A percentile compares a stretch with the other conserved stretches of the same genome.
Evolutionary conservation across 768 basidiomycete genomes (phyloP).

Genomic region (Lactarius trivialis): DNA sequence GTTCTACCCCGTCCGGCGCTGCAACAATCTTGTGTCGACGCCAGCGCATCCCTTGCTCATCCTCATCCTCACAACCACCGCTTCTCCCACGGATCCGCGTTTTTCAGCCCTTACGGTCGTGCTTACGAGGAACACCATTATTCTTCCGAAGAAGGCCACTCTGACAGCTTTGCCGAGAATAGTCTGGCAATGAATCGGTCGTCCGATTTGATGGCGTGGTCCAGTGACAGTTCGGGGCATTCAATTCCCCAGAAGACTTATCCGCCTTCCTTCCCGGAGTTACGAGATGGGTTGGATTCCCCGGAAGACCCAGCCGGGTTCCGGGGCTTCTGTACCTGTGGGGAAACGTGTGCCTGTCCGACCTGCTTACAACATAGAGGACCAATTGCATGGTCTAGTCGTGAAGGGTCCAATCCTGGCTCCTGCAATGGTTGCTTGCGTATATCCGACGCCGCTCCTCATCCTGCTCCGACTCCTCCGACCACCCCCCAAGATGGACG

Average conservation of each 20-base stretch:
- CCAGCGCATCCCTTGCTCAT: constrained; percentile 31
- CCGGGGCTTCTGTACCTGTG: constrained; percentile 20
- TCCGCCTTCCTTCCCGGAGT: constrained; percentile 6
- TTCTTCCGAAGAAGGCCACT: constrained; percentile 27
- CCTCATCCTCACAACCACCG: constrained; percentile 37
- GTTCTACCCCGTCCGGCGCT: constrained; percentile 55
- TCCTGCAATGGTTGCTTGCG: constrained; percentile 18
- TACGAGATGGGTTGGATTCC: constrained; percentile 13
- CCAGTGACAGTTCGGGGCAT: constrained; percentile 16
- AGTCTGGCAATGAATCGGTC: background rate
- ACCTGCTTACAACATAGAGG: constrained; percentile 22
- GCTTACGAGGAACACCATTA: constrained; percentile 49
- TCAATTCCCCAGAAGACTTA: constrained; percentile 4
- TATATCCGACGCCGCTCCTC: constrained; percentile 15
- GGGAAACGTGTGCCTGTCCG: constrained; percentile 19
- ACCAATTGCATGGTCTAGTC: constrained; percentile 18
- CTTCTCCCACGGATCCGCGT: constrained; percentile 39
- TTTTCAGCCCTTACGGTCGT: constrained; percentile 62
- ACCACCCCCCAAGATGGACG: constrained; percentile 21
- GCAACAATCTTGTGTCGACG: constrained; percentile 33
- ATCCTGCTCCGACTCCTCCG: constrained; percentile 22
- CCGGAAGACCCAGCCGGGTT: constrained; percentile 15
- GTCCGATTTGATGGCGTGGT: constrained; percentile 17
- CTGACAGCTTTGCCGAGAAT: constrained; percentile 13
- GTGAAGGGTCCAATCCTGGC: constrained; percentile 9